phyloP scores from a whole-genome alignment of 2,329 filamentous ascomycete species.

The Septoria petroselini region DNA sequence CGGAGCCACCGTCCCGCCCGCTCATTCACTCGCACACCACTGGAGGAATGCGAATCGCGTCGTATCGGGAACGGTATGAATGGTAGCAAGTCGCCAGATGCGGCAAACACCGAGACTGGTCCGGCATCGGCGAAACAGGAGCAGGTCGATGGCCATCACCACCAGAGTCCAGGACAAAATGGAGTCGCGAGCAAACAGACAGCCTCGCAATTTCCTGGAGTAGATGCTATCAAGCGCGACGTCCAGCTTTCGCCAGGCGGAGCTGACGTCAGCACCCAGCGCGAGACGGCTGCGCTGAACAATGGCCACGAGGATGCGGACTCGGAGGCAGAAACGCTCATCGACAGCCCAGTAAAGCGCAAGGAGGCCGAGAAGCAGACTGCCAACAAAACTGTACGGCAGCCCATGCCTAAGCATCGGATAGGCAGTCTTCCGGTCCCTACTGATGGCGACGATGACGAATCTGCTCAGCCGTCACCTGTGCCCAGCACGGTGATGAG shows the following conservation, averaged over 20 bases:
- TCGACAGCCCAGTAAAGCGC: slow-evolving; percentile 45
- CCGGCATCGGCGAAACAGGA: background rate
- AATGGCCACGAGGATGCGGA: slow-evolving; percentile 39
- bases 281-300: slow-evolving; percentile 14
- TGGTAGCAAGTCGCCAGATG: slow-evolving; percentile 32
- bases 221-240: slow-evolving; percentile 20
- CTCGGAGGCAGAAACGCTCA: slow-evolving; percentile 52
- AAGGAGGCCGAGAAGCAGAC: slow-evolving; percentile 39
- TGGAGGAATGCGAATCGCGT: slow-evolving; percentile 16
- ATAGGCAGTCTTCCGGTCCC: slow-evolving; percentile 36
- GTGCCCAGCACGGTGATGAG: slow-evolving; percentile 30
- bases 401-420: slow-evolving; percentile 25
- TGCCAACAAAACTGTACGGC: slow-evolving; percentile 24
- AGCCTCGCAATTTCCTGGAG: slow-evolving; percentile 9
- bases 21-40: slow-evolving; percentile 1
- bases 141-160: slow-evolving; percentile 12
- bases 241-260: slow-evolving; percentile 3
- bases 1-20: slow-evolving; percentile 1
- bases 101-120: slow-evolving; percentile 22
- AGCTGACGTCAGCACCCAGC: slow-evolving; percentile 8
- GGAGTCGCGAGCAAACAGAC: slow-evolving; percentile 1
- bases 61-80: slow-evolving; percentile 30
- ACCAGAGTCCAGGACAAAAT: slow-evolving; percentile 8
- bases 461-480: slow-evolving; percentile 32
- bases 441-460: slow-evolving; percentile 33